Conservation (phyloP, 1,284 basidiomycete species). For the Jaminaea rosea region DNA sequence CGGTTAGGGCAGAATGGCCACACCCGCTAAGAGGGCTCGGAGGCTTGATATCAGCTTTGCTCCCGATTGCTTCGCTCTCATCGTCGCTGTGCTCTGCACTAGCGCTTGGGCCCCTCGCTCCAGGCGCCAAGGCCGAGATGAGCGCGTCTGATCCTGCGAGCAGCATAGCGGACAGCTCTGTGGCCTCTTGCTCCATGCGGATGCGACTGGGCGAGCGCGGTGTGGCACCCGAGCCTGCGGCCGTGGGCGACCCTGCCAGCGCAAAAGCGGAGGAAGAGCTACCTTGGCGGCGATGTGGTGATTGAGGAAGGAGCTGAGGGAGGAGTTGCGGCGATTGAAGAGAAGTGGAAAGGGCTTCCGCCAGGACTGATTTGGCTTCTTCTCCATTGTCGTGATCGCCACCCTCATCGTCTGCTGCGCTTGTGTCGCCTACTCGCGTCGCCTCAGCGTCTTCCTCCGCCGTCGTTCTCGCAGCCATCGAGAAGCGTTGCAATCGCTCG, state of each 20-base stretch:
- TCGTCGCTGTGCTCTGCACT: neutral
- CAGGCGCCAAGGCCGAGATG: neutral
- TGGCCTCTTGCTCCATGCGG: neutral
- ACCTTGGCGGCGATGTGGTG: neutral
- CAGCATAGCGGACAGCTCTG: neutral
- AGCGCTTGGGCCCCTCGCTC: neutral
- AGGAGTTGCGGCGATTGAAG: neutral
- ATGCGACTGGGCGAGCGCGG: too few species aligned
- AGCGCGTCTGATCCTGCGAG: neutral
- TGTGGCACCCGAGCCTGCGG: too few species aligned
- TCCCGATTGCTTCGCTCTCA: neutral
- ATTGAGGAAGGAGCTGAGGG: neutral
- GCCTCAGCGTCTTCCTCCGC: neutral
- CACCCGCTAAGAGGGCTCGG: too few species aligned
- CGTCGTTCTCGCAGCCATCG: neutral
- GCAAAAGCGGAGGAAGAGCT: too few species aligned
- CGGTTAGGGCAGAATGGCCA: too few species aligned
- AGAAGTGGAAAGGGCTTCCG: neutral
- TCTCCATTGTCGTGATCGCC: neutral
- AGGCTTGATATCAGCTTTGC: neutral
- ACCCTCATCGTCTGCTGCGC: neutral
- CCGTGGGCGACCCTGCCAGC: too few species aligned
- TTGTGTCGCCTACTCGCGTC: too few species aligned
- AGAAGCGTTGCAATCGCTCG: neutral
- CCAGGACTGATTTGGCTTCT: neutral